A percentile compares a stretch with the other conserved stretches of the same genome.
These are phyloP conservation scores for Fusarium ambrosium DNA, from an alignment of 2,329 filamentous ascomycete species.

Conservation along the genomic window DNA sequence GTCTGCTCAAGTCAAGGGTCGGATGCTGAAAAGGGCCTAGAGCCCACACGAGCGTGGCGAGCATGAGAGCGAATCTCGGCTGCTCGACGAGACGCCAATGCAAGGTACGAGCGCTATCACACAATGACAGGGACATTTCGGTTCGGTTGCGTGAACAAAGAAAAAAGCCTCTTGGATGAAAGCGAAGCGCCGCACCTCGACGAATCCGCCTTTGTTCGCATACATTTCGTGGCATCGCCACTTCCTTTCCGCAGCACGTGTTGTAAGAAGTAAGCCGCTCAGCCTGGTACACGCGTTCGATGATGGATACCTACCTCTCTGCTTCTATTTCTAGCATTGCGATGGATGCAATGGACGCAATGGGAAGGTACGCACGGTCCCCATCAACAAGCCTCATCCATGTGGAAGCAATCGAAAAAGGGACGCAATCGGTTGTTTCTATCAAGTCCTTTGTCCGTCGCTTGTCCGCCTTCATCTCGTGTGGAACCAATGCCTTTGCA, in stretches of 20 bases:
- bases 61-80: conserved; percentile 7
- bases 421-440: conserved; percentile 36
- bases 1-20: conserved; percentile 24
- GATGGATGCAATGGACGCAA: conserved; percentile 10
- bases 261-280: conserved; percentile 1
- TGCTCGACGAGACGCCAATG: conserved; percentile 30
- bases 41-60: conserved; percentile 31
- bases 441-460: conserved; percentile 33
- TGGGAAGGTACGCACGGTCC: conserved; percentile 22
- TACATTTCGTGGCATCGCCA: conserved; percentile 11
- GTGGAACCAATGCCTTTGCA: conserved; percentile 25
- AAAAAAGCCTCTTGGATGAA: conserved; percentile 18
- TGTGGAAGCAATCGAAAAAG: conserved; percentile 14
- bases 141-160: conserved; percentile 26
- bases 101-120: conserved; percentile 42
- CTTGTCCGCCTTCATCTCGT: conserved; percentile 32
- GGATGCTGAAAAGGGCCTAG: conserved; percentile 31
- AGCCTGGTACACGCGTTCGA: conserved; percentile 20
- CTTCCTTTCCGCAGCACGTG: conserved; percentile 1
- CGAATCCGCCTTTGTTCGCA: conserved; percentile 10
- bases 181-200: conserved; percentile 32
- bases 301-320: background rate
- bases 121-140: conserved; percentile 31
- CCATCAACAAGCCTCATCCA: conserved; percentile 32
- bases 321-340: conserved; percentile 28